Evolutionary conservation across 1,284 basidiomycete species (phyloP).

Genomic region (Grifola frondosa): DNA sequence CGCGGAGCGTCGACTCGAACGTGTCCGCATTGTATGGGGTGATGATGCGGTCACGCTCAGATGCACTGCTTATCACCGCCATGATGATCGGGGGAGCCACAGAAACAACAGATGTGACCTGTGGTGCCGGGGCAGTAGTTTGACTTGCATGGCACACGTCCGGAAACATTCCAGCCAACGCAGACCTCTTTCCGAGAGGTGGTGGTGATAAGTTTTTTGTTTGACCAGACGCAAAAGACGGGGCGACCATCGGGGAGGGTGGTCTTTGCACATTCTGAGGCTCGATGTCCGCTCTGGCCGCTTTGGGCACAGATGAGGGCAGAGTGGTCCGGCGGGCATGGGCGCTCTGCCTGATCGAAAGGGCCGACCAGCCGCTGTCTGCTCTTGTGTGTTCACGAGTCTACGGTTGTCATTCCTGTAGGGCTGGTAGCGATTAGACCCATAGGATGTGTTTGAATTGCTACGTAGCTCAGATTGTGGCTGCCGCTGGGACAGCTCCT

Average conservation of each 20-base stretch:
- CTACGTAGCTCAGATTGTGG: no score
- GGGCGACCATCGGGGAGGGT: not conserved
- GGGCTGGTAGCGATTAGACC: no score
- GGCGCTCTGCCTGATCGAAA: constrained; percentile 6
- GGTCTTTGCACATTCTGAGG: not conserved
- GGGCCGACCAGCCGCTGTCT: no score
- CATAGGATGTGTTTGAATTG: no score
- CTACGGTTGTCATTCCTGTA: no score
- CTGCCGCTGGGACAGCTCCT: no score
- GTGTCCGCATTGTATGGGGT: constrained; percentile 19
- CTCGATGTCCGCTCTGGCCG: constrained; percentile 8
- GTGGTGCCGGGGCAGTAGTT: not conserved
- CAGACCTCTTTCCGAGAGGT: constrained; percentile 6
- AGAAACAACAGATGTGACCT: constrained; percentile 15
- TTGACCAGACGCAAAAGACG: not conserved
- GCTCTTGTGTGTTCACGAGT: no score
- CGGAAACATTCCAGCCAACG: constrained; percentile 10
- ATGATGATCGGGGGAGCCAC: constrained; percentile 13
- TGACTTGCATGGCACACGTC: constrained; percentile 1
- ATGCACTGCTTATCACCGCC: constrained; percentile 8
- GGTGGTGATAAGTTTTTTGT: constrained; percentile 1
- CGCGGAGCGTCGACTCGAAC: constrained; percentile 14
- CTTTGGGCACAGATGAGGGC: constrained; percentile 16
- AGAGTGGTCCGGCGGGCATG: constrained; percentile 4
- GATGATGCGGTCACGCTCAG: constrained; percentile 7